phyloP scores from a whole-genome alignment of 2,329 filamentous ascomycete species.

The Pezicula neosporulosa region DNA sequence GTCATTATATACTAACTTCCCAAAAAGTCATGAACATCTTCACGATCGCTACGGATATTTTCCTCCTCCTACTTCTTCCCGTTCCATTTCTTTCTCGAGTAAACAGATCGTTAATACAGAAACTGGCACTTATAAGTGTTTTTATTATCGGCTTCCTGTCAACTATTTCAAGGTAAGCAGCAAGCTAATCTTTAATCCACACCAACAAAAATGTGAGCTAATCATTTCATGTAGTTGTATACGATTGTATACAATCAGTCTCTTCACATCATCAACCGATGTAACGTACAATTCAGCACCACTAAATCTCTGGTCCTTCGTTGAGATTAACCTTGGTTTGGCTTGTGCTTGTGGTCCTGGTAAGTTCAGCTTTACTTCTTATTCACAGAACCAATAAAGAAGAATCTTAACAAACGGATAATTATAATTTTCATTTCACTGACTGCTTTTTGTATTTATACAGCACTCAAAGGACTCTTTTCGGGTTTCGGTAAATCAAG shows the following conservation, averaged over 20 bases:
- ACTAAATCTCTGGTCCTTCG: not conserved
- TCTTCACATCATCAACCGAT: not conserved
- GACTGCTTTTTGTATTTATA: too few relatives aligned
- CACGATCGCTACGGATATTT: not conserved
- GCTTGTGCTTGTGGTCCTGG: not conserved
- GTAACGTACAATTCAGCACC: not conserved
- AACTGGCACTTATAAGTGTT: not conserved
- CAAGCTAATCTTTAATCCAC: not conserved
- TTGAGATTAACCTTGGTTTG: not conserved
- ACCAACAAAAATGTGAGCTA: not conserved
- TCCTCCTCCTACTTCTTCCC: not conserved
- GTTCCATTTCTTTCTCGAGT: not conserved
- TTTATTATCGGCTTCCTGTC: not conserved
- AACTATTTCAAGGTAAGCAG: not conserved
- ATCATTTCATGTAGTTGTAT: not conserved
- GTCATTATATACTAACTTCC: not conserved
- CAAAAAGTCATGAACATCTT: not conserved
- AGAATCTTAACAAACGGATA: too few relatives aligned
- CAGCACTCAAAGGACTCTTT: too few relatives aligned
- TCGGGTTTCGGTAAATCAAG: too few relatives aligned
- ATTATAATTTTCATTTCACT: too few relatives aligned
- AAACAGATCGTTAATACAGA: not conserved
- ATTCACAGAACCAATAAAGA: too few relatives aligned
- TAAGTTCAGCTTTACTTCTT: not conserved
- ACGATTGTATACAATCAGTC: not conserved